Base-by-base conservation (phyloP, 2,329 filamentous ascomycete species). In the Paraconiothyrium sp. region DNA sequence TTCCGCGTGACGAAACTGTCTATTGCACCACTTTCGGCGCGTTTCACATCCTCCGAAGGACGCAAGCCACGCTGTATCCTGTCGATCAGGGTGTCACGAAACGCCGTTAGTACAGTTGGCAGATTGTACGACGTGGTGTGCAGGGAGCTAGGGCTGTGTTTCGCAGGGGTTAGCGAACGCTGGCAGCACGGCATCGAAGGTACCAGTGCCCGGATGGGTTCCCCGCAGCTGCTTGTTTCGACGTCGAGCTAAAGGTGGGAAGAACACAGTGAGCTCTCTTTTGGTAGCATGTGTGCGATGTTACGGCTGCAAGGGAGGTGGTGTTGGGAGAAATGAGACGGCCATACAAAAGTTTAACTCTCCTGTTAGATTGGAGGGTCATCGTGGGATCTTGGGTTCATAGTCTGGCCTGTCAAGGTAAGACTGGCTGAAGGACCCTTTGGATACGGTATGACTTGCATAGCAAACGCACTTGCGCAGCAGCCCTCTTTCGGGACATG, bases 111-210 rank as follows among this genome's bases (percentile, higher is more conserved):
- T 54, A 43, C 57, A 59, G 58, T 57, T 63, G 61, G 57, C 54
- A 59, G 46, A 27, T 46, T 11, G 54, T 56, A 48, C 54, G n/a
- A 56, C 43, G 39, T 44, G 13, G 39, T 22, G 13, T 46, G 63
- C 69, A 63, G 65, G 60, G 58, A 13, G 54, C 62, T 64, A 62
- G 57, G 10, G 48, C 65, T 16, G 59, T 71, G 67, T 32, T 39
- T 65, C 71, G 64, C 64, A 57, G 67, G 54, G 50, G 46, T 52
- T 54, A 69, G 71, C 70, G 73, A 72, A 58, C 39, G 20, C 27
- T 3, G 24, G 39, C 6, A 30, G 27, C 52, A 34, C 52, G 10
- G 30, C 52, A 55, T 16, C 37, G 24, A 6, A 37, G 14, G 14
- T 22, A 41, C 14, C 32, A 43, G 11, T n/a, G 22, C 16, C 34